Conservation (phyloP, 768 basidiomycete species). For the Hemileccinum impolitum region DNA sequence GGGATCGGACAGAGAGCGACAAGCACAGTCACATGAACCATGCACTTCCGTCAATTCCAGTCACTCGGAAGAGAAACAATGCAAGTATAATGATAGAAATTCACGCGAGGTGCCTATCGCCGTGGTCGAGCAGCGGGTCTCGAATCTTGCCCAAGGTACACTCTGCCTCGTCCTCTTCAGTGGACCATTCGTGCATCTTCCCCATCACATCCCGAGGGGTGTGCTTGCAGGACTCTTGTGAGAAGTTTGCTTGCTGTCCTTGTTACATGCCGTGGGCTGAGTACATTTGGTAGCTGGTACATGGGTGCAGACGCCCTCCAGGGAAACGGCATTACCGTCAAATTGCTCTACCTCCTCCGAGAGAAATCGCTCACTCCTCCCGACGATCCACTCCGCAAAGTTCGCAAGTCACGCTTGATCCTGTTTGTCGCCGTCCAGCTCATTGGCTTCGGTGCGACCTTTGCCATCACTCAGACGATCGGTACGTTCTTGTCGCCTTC, state of each 20-base stretch:
- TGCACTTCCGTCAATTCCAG: background rate
- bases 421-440: slow-evolving; percentile 76
- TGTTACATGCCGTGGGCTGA: slow-evolving; percentile 4
- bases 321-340: slow-evolving; percentile 79
- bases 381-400: slow-evolving; percentile 69
- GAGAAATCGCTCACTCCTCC: slow-evolving; percentile 61
- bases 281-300: slow-evolving; percentile 59
- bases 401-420: slow-evolving; percentile 70
- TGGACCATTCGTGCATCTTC: slow-evolving; percentile 76
- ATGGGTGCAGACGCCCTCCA: slow-evolving; percentile 86
- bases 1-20: slow-evolving; percentile 38
- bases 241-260: slow-evolving; percentile 24
- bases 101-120: slow-evolving; percentile 55
- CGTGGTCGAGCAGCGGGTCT: slow-evolving; percentile 91
- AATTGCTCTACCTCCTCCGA: slow-evolving; percentile 73
- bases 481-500: slow-evolving; percentile 41
- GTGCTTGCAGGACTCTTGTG: slow-evolving; percentile 87
- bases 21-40: background rate
- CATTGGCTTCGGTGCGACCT: slow-evolving; percentile 80
- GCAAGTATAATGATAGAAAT: slow-evolving; percentile 5
- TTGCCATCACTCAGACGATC: slow-evolving; percentile 87
- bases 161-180: slow-evolving; percentile 78
- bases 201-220: slow-evolving; percentile 77
- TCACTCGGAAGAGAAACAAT: slow-evolving; percentile 24
- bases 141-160: slow-evolving; percentile 82